Evolutionary conservation across 306 rosid species (phyloP), one percentile per base, ranked within the genome.

Genomic region (Purshia tridentata): DNA sequence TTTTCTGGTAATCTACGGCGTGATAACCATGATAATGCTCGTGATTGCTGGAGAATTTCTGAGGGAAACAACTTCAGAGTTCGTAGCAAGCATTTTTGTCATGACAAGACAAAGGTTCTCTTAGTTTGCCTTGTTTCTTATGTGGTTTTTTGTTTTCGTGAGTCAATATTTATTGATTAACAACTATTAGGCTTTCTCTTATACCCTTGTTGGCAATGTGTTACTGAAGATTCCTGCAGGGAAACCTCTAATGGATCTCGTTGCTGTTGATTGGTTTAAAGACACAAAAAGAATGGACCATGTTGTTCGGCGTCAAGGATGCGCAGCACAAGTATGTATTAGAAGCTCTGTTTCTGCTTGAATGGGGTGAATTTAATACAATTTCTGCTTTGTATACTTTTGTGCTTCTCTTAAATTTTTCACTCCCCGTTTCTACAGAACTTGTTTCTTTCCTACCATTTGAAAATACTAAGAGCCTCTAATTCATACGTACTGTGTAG

Each of bases 211-310:
- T 64, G 80, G 58, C 73, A 41, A 77, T 73, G 56, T 76, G 41
- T 73, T 29, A 29, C 10, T 73, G 72, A 79, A 94, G 99, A 85
- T 88, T 77, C 95, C 93, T 73, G 99, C 99, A 1, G 99, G 99
- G 48, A 94, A 94, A 79, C 99, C 89, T 85, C 57, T 94, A 46
- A 85, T 91, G 89, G 99, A 94, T 88, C 99, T 94, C 2, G 96
- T 91, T 72, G 93, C 99, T 47, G 99, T 94, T 69, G 99, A 94
- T 84, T 94, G 99, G 99, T 90, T 94, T 77, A 94, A 90, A 88
- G 99, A 91, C 83, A 84, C 95, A 23, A 94, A 94, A 85, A 87
- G 97, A 83, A 94, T 94, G 88, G 99, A 94, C 78, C 99, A 94
- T 73, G 97, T 94, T 82, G 97, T 87, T 72, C 79, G 80, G 83